Conservation (phyloP, 441 rosid genomes). For the Metrosideros polymorpha region DNA sequence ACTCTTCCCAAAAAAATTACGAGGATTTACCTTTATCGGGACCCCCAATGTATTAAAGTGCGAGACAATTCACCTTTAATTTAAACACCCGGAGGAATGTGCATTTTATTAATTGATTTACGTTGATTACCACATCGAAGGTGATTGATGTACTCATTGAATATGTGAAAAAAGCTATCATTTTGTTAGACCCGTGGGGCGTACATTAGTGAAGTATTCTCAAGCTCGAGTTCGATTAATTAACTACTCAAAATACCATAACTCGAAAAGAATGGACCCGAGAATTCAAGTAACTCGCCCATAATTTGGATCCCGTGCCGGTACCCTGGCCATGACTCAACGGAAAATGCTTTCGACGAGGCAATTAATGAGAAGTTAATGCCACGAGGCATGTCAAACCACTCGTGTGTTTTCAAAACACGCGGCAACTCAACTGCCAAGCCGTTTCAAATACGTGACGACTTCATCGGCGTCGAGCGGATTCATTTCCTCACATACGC, state of each 20-base stretch:
- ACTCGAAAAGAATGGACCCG: not conserved
- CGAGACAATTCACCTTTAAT: not conserved
- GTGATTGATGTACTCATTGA: not conserved
- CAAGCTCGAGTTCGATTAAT: not conserved
- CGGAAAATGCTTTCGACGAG: rapidly evolving
- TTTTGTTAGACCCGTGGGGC: not conserved
- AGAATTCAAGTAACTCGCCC: rapidly evolving
- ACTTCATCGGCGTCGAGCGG: not conserved
- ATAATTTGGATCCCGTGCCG: not conserved
- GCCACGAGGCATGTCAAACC: rapidly evolving
- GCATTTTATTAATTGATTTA: not conserved
- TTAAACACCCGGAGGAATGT: not conserved
- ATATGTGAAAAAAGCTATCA: not conserved
- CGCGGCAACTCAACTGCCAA: rapidly evolving
- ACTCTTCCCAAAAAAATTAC: not conserved
- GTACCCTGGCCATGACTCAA: too few species aligned
- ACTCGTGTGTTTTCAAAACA: rapidly evolving
- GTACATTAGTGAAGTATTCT: not conserved
- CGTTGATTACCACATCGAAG: not conserved
- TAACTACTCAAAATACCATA: not conserved
- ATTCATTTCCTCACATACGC: not conserved
- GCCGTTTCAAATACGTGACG: not conserved
- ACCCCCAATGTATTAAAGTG: not conserved
- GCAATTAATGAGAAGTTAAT: not conserved
- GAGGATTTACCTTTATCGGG: not conserved